Conservation (phyloP, 768 basidiomycete species). For the Agaricus subrufescens region DNA sequence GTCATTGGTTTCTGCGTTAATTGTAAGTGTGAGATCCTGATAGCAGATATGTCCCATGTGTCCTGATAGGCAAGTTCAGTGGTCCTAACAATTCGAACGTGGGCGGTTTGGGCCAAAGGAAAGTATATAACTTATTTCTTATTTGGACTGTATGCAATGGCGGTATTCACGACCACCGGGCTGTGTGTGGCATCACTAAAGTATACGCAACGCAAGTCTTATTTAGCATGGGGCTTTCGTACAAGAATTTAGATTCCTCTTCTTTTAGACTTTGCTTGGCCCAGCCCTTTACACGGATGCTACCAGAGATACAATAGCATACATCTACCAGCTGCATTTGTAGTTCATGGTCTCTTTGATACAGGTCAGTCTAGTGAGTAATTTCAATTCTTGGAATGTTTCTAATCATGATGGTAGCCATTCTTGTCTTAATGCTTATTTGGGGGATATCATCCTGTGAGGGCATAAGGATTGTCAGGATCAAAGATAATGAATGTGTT, state of each 20-base stretch:
- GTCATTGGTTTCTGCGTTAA: too few relatives aligned
- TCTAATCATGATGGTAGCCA: background rate
- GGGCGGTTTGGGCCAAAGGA: background rate
- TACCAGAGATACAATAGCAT: background rate
- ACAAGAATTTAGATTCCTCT: too few relatives aligned
- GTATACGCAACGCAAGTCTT: background rate
- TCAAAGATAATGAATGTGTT: background rate
- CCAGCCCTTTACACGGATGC: too few relatives aligned
- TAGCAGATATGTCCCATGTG: too few relatives aligned
- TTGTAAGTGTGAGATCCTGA: background rate
- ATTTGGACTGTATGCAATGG: background rate
- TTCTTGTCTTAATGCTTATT: background rate
- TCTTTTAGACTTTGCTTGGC: too few relatives aligned
- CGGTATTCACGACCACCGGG: too few relatives aligned
- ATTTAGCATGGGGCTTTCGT: background rate
- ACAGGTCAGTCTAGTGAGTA: background rate
- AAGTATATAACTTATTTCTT: background rate
- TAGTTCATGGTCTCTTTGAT: background rate
- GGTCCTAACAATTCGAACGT: background rate
- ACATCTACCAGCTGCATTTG: background rate
- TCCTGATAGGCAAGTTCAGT: background rate
- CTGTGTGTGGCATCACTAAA: background rate
- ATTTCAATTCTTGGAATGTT: background rate
- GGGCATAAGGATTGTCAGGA: background rate
- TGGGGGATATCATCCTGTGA: background rate